Evolutionary conservation across 169 alveolate genomes (phyloP), one percentile per base, ranked within the genome.

Genomic region (Cryptosporidium tyzzeri): DNA sequence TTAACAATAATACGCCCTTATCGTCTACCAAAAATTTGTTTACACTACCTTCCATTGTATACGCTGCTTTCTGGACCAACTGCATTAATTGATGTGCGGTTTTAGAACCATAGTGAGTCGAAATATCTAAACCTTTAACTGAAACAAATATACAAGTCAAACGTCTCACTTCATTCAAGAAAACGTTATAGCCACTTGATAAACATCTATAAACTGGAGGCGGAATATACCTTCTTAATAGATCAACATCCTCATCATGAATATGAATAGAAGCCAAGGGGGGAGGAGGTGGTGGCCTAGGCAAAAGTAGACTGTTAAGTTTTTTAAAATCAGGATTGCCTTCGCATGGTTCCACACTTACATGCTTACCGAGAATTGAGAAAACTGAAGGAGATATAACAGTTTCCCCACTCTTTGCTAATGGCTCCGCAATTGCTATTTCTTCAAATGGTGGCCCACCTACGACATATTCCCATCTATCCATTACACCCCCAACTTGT

Each of bases 361-460:
- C 80, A n/a, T 65, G 67, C 58, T 86, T 86, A 26, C 62, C 89
- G 10, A 80, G 67, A 21, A 87, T 69, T 1, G 91, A 70, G 69
- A 71, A 91, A 2, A 93, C 92, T 10, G 91, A 84, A 23, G 84
- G 94, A 6, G 95, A 92, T n/a, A 94, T 55, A 9, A 94, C 96
- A 5, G 95, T 94, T 74, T 94, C 94, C 0, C 96, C 96, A 68
- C 91, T 92, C 65, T 92, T 84, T 3, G 97, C 96, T 58, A 94
- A 62, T 0, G 96, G 93, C 26, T 93, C 96, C 4, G 94, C 95
- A 3, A 91, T 61, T 6, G 95, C 94, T 44, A 94, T 92, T 51
- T 94, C 96, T 59, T 92, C 96, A 29, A 94, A 53, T 21, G 96
- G 96, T 21, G 91, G 93, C 0, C 97, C 97, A 10, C 96, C 91